Evolutionary conservation across 129 eudicot genomes (phyloP).

Genomic region (Escallonia rubra): DNA sequence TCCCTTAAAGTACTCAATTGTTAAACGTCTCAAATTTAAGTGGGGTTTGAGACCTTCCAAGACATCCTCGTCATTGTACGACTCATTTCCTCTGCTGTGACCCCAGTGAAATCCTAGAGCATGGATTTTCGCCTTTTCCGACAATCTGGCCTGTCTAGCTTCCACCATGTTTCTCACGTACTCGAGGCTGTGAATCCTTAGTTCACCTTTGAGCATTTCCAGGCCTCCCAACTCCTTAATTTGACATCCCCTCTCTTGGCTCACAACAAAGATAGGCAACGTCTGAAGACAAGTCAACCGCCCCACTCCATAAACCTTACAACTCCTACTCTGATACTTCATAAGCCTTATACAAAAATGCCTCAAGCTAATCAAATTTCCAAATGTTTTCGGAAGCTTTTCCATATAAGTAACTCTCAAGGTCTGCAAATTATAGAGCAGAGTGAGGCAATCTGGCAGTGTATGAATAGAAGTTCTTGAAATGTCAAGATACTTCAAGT

Average conservation of each 20-base stretch:
- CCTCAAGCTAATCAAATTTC: too few relatives aligned
- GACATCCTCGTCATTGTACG: slow-evolving; percentile 15
- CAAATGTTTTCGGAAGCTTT: slow-evolving; percentile 6
- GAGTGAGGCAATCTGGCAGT: slow-evolving; percentile 6
- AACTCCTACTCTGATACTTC: too few relatives aligned
- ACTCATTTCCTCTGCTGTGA: background rate
- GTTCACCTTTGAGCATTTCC: slow-evolving; percentile 17
- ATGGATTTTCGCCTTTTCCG: background rate
- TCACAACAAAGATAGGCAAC: slow-evolving; percentile 8
- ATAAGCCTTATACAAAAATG: too few relatives aligned
- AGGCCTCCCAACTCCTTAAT: slow-evolving; percentile 18
- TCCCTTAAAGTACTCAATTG: too few relatives aligned
- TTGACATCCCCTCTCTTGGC: slow-evolving; percentile 9
- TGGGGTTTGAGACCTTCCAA: slow-evolving; percentile 21
- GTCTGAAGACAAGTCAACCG: too few relatives aligned
- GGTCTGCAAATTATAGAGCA: slow-evolving; percentile 24
- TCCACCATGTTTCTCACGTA: slow-evolving; percentile 12
- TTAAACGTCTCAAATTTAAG: slow-evolving; percentile 4
- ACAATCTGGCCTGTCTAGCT: slow-evolving; percentile 15
- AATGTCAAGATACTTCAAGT: background rate
- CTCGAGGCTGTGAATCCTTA: slow-evolving; percentile 14
- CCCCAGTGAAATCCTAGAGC: slow-evolving; percentile 7
- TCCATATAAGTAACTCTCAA: background rate
- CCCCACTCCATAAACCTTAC: too few relatives aligned
- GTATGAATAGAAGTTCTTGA: background rate